These are phyloP conservation scores for Fallopia convolvulus DNA, from an alignment of 148 eudicot species.

Conservation along the genomic window DNA sequence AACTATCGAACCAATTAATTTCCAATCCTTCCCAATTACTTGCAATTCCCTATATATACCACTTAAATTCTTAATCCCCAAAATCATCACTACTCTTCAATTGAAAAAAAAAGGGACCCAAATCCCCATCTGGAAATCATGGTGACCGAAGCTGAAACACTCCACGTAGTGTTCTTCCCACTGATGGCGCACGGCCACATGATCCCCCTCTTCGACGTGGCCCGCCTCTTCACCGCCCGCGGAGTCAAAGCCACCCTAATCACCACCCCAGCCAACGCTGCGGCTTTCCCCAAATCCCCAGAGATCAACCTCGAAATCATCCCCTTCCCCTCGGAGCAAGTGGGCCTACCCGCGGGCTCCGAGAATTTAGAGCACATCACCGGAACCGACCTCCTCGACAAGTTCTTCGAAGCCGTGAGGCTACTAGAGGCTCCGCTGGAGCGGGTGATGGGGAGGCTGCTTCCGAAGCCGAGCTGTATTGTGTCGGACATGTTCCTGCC, in stretches of 20 bases:
- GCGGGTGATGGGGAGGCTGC: not conserved
- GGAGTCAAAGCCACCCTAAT: conserved; percentile 26
- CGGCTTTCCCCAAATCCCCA: conserved; percentile 2
- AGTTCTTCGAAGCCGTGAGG: conserved; percentile 12
- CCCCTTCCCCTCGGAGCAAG: conserved; percentile 21
- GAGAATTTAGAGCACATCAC: conserved; percentile 20
- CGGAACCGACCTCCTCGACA: not conserved
- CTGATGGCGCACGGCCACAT: conserved; percentile 27
- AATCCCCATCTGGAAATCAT: not conserved
- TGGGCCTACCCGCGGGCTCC: conserved; percentile 22
- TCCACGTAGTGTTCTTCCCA: conserved; percentile 32
- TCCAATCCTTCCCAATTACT: not conserved
- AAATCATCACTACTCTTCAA: not conserved
- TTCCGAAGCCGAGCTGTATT: conserved; percentile 22
- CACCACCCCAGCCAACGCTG: conserved; percentile 26
- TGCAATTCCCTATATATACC: not conserved
- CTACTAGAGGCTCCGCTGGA: conserved; percentile 17
- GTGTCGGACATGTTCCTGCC: conserved; percentile 30
- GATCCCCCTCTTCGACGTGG: conserved; percentile 28
- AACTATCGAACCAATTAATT: no score
- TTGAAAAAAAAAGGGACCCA: not conserved
- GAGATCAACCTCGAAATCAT: conserved; percentile 14
- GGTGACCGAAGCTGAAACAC: conserved; percentile 5
- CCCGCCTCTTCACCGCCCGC: conserved; percentile 25
- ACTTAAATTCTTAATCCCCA: not conserved